Percentiles rank a stretch among this genome's conserved stretches.
These are phyloP conservation scores for Mycena citricolor DNA, from an alignment of 1,284 basidiomycete genomes.

Conservation along the genomic window DNA sequence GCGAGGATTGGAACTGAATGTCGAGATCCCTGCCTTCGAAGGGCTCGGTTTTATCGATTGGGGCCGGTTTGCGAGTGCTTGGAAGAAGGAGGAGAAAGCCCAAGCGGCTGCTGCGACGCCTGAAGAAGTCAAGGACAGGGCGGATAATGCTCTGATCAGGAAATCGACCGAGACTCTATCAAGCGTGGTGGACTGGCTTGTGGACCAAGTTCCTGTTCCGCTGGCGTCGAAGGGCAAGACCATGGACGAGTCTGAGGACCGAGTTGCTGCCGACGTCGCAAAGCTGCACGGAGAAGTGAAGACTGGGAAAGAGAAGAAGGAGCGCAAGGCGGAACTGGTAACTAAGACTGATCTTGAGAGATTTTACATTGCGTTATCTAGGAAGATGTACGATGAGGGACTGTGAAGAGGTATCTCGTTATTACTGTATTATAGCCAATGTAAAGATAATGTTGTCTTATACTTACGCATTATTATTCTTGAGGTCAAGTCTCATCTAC, in stretches of 20 bases:
- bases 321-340: conserved; percentile 52
- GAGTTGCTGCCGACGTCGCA: conserved; percentile 11
- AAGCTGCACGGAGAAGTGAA: conserved; percentile 33
- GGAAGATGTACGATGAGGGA: conserved; percentile 81
- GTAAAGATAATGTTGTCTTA: too few relatives aligned
- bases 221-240: conserved; percentile 25
- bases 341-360: conserved; percentile 68
- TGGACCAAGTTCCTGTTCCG: conserved; percentile 62
- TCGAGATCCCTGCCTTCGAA: conserved; percentile 58
- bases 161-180: conserved; percentile 70
- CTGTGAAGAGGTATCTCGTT: conserved; percentile 53
- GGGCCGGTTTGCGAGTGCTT: conserved; percentile 56
- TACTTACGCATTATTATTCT: too few relatives aligned
- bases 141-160: conserved; percentile 58
- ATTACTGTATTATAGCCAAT: too few relatives aligned
- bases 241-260: conserved; percentile 20
- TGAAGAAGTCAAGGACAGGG: conserved; percentile 34
- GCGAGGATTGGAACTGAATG: conserved; percentile 61
- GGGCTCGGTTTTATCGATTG: conserved; percentile 63
- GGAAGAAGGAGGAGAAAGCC: conserved; percentile 53
- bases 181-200: conserved; percentile 73
- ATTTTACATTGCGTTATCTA: conserved; percentile 74
- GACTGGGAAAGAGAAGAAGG: conserved; percentile 25
- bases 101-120: conserved; percentile 25
- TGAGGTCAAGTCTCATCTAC: too few relatives aligned